Evolutionary conservation across 1,139 yeast genomes (phyloP).

Genomic region (Debaryomyces coudertii): DNA sequence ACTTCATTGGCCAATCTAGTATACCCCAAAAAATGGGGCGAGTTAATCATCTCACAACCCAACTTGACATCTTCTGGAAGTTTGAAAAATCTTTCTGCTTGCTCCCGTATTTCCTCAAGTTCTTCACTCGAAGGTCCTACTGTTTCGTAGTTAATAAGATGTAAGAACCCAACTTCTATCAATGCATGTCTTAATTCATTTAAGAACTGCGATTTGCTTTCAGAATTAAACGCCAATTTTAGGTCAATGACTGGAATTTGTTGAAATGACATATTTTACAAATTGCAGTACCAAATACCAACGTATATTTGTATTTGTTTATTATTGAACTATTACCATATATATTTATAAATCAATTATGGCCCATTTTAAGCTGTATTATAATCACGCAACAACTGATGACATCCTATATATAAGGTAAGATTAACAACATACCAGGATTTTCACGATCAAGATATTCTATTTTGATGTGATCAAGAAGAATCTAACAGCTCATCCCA

Average conservation of each 20-base stretch:
- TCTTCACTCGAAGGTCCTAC: conserved; percentile 39
- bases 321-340: neutral
- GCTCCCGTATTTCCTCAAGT: conserved; percentile 42
- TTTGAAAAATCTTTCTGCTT: conserved; percentile 54
- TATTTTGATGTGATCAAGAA: neutral
- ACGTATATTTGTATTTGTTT: neutral
- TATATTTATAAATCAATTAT: neutral
- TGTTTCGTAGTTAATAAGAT: conserved; percentile 48
- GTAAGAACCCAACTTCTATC: conserved; percentile 63
- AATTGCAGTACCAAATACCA: neutral
- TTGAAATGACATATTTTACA: conserved; percentile 26
- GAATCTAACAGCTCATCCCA: neutral
- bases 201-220: conserved; percentile 48
- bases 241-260: conserved; percentile 43
- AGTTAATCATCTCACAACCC: conserved; percentile 60
- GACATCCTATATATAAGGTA: conserved; percentile 5
- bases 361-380: neutral
- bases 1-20: conserved; percentile 67
- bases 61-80: conserved; percentile 56
- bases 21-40: conserved; percentile 71
- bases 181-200: conserved; percentile 54
- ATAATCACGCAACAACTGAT: conserved; percentile 5
- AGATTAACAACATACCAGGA: too few relatives aligned
- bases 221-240: conserved; percentile 35
- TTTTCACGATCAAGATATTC: too few relatives aligned